Base-by-base conservation (phyloP, 1,139 yeast genomes). In the Saccharomyces hybrid region DNA sequence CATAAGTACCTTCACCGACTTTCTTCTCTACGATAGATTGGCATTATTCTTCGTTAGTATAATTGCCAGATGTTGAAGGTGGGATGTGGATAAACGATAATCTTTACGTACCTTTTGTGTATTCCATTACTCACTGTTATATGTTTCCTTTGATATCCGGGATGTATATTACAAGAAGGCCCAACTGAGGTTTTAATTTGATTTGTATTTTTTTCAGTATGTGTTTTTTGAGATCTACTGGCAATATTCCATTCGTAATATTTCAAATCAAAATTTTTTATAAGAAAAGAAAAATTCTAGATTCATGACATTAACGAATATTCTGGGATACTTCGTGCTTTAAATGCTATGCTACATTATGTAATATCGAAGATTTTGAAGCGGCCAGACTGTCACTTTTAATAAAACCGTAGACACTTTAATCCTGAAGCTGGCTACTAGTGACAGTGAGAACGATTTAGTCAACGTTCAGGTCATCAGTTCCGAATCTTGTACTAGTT, bases 1-100 rank as follows among this genome's bases (percentile, higher is more conserved):
- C 99, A 76, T 93, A 95, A 0, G 99, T 95, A 73, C 99, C 99
- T 74, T 95, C 99, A 68, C 99, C 99, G 29, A 93, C 97, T 69
- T 91, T 91, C 62, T 81, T 82, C 57, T 88, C 71, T 55, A 69
- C 70, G 13, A 71, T 61, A 55, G 69, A 71, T 27, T 16, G 5
- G 42, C 25, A 38, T 38, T 38, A 38, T 38, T 38, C 13, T 38
- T 8, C 13, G 44, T 38, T 38, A 38, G 44, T 38, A 38, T 8
- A 5, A 8, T 38, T 38, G 13, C 6, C 25, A 5, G 25, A 16
- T 38, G 25, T 16, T 38, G 44, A 16, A 16, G 9, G 9, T 7
- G 9, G 6, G 25, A 11, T 16, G 19, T 19, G 19, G 25, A 8
- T 13, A 19, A 19, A 3, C 8, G 2, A 16, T 4, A 7, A 38